Evolutionary conservation across 805 yeast species (phyloP).

Genomic region (Peterozyma toletana): DNA sequence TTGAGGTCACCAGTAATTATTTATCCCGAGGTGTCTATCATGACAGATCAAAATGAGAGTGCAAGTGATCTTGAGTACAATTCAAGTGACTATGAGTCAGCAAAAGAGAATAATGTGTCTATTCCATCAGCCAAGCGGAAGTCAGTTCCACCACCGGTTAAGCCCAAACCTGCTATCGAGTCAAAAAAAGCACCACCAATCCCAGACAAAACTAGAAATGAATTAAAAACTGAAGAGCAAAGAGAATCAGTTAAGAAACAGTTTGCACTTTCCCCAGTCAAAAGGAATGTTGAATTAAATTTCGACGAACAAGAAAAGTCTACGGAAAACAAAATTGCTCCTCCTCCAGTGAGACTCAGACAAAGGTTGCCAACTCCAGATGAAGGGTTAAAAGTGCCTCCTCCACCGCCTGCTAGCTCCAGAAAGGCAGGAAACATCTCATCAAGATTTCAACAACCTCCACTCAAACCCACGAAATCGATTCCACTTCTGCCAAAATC

Average conservation of each 20-base stretch:
- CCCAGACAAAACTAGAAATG: conserved; percentile 4
- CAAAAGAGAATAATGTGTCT: no score
- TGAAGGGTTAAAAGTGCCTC: background rate
- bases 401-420: conserved; percentile 13
- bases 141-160: conserved; percentile 4
- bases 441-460: no score
- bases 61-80: no score
- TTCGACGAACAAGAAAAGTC: background rate
- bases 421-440: no score
- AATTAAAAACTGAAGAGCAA: no score
- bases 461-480: no score
- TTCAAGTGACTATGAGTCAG: no score
- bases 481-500: conserved; percentile 12
- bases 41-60: no score
- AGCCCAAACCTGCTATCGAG: conserved; percentile 4
- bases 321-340: background rate
- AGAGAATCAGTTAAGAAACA: conserved; percentile 1
- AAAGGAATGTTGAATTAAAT: no score
- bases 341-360: background rate
- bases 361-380: conserved; percentile 2
- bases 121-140: background rate
- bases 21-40: no score
- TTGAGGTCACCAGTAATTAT: no score
- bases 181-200: conserved; percentile 4
- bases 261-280: conserved; percentile 5